Base-by-base conservation (phyloP, 164 flowering plant species). In the Protea cynaroides region DNA sequence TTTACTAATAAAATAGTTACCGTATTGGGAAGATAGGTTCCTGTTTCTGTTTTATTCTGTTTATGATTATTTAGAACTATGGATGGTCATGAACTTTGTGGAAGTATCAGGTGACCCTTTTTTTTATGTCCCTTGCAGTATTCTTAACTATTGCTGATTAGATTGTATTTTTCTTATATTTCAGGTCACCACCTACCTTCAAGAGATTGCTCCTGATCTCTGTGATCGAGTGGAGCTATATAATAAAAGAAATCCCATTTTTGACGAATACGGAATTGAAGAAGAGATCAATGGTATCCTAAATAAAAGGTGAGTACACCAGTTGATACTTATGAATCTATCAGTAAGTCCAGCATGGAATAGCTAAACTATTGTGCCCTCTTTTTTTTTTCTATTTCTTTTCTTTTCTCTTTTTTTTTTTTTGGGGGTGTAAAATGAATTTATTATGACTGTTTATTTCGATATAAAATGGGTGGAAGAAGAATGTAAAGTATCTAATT, bases 181-280 rank as follows among this genome's bases (percentile, higher is more conserved):
- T 64, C 84, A 93, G 98, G 96, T 93, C 40, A 87, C 92, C 61
- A 89, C 76, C 77, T 93, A 93, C 71, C 97, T 93, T 75, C 97
- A 87, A 81, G 96, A 90, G 56, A 86, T 88, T 63, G 98, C 96
- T 64, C 98, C 97, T 38, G 76, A 86, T 76, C 97, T 93, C 61
- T 88, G 96, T 78, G 85, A 83, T 24, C 82, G 95, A 62, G 90
- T 93, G 56, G 92, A 90, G 74, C 67, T 93, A 56, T 79, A 82
- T 69, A 76, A 83, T 64, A 85, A 85, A 77, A 80, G 84, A 68
- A 80, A 75, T 71, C 97, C 96, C 7, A 90, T 90, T 65, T 94
- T 90, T 76, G 88, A 86, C 72, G 82, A 86, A 72, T 94, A 82
- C 69, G 86, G 91, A 40, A 77, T 94, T 76, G 97, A 94, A 72